Evolutionary conservation across 2,329 filamentous ascomycete genomes (phyloP), one percentile per base, ranked within the genome.

Genomic region (Clonostachys byssicola): DNA sequence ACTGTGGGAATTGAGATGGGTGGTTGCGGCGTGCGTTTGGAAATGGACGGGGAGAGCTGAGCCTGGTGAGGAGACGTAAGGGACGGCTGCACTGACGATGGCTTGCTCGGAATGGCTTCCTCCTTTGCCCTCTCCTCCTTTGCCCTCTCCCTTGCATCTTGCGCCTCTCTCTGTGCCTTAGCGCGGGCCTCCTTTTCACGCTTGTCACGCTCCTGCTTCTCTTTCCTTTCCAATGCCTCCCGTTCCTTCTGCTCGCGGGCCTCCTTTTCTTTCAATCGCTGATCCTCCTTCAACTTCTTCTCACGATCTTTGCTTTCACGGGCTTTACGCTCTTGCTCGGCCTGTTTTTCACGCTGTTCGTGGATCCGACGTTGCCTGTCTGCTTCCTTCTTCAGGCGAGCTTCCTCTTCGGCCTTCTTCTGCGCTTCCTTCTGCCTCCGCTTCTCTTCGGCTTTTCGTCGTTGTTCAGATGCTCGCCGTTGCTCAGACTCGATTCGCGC

Each of bases 391-490:
- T 85, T 81, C 49, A 85, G 73, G 45, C 86, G 85, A 57, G 96
- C 92, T 59, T 96, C 92, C 60, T 97, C 94, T 53, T 90, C 89
- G 30, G 88, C 88, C 65, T 89, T 95, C 65, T 86, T 90, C 66
- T 95, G 89, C 5, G 89, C 88, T 61, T 99, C 94, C 59, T 86
- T 89, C 71, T 95, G 95, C 72, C 85, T 90, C 42, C 89, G 83
- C 66, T 92, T 92, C 69, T 97, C 92, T 61, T 99, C 94, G 40
- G 86, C 85, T 68, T 85, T 94, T 55, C 78, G 78, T 56, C 83
- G 84, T 60, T 89, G 85, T 67, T 97, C 91, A 60, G 95, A 89
- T 17, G 81, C 74, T 58, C 85, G 88, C 65, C 86, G 86, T 60
- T 86, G 83, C 62, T 96, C 92, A 5, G 86, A 82, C 43, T 83